Evolutionary conservation across 2,329 filamentous ascomycete genomes (phyloP).

Genomic region (Aspergillus sp.): DNA sequence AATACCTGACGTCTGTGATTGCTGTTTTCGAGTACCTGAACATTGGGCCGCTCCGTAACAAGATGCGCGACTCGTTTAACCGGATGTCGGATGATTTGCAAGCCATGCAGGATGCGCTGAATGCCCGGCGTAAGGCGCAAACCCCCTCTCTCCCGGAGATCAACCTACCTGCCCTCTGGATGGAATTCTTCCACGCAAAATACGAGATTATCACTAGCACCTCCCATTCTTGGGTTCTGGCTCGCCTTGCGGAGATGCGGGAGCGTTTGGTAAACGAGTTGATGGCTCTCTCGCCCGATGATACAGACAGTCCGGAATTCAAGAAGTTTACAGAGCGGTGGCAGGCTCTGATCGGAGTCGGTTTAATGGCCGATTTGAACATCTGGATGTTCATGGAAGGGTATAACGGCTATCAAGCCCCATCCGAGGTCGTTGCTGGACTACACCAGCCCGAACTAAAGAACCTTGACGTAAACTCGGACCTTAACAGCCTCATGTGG

Average conservation of each 20-base stretch:
- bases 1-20: conserved; percentile 24
- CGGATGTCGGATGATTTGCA: conserved; percentile 20
- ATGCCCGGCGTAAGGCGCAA: conserved; percentile 9
- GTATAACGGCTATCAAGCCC: conserved; percentile 16
- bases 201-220: conserved; percentile 23
- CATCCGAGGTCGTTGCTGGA: background rate
- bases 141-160: background rate
- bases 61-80: conserved; percentile 26
- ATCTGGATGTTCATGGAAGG: conserved; percentile 27
- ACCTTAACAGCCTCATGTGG: background rate
- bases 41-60: background rate
- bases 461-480: background rate
- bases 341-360: conserved; percentile 15
- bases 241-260: conserved; percentile 16
- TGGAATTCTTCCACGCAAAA: conserved; percentile 20
- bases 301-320: background rate
- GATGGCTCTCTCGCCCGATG: background rate
- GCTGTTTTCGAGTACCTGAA: conserved; percentile 28
- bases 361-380: conserved; percentile 17
- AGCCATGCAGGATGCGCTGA: conserved; percentile 17
- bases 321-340: background rate
- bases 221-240: conserved; percentile 25
- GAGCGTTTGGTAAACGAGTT: conserved; percentile 10
- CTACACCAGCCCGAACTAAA: background rate
- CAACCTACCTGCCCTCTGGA: conserved; percentile 21